These are phyloP conservation scores for Aspergillus transmontanensis DNA, from an alignment of 2,329 filamentous ascomycete species.

Conservation along the genomic window DNA sequence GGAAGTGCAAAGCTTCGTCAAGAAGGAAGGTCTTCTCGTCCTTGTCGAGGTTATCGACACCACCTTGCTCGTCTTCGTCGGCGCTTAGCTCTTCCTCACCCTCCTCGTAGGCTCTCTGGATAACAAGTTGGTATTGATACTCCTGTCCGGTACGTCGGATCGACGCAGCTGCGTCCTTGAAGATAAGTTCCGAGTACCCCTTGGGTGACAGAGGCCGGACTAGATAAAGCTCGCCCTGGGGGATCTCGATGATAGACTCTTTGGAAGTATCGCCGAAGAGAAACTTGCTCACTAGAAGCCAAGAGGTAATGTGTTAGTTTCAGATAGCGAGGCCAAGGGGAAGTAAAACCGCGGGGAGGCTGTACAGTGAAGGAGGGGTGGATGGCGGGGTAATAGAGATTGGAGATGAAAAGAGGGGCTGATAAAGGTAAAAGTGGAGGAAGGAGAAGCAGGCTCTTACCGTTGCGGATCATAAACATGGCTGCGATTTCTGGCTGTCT, in stretches of 20 bases:
- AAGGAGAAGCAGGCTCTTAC: constrained; percentile 42
- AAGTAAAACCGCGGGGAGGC: background rate
- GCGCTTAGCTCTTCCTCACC: constrained; percentile 93
- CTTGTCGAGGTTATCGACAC: constrained; percentile 78
- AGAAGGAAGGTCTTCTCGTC: constrained; percentile 98
- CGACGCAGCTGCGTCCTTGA: constrained; percentile 91
- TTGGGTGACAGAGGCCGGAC: constrained; percentile 94
- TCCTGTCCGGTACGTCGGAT: constrained; percentile 93
- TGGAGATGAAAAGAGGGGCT: constrained; percentile 8
- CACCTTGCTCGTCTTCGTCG: constrained; percentile 82
- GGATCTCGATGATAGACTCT: constrained; percentile 90
- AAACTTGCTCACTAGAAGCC: constrained; percentile 75
- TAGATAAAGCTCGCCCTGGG: constrained; percentile 95
- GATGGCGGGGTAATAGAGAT: constrained; percentile 22
- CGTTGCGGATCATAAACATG: constrained; percentile 62
- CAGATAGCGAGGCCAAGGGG: background rate
- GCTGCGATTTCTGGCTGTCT: constrained; percentile 31
- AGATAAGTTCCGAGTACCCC: constrained; percentile 97
- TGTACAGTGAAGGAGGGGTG: constrained; percentile 18
- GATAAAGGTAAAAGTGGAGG: constrained; percentile 1
- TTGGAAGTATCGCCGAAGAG: constrained; percentile 88
- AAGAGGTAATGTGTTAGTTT: constrained; percentile 10
- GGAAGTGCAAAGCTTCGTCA: constrained; percentile 87
- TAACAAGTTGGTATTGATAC: constrained; percentile 94
- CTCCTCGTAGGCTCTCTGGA: constrained; percentile 96